phyloP scores from a whole-genome alignment of 139 green algal genomes.

The Zygnema circumcarinatum region DNA sequence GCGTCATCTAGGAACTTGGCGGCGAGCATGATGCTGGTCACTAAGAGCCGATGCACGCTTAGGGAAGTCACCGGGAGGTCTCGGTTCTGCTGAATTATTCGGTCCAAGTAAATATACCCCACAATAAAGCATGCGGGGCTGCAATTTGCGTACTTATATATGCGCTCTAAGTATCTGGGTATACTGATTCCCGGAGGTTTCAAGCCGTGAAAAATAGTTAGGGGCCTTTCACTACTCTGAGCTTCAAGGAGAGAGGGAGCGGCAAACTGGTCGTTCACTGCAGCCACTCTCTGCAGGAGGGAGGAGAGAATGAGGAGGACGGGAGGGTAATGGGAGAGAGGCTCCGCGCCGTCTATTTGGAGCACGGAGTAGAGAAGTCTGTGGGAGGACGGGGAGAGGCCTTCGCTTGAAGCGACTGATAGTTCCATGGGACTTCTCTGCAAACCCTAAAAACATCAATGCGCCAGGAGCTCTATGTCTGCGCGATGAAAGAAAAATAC shows the following conservation, averaged over 20 bases:
- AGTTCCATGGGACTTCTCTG: not conserved
- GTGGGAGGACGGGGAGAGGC: not conserved
- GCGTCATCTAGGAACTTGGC: slow-evolving; percentile 84
- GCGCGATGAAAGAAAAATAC: too few species aligned
- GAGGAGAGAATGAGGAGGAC: slow-evolving; percentile 47
- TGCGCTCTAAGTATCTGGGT: slow-evolving; percentile 72
- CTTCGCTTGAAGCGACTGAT: not conserved
- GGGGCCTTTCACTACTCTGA: not conserved
- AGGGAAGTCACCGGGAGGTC: slow-evolving; percentile 62
- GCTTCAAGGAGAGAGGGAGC: not conserved
- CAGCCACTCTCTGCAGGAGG: slow-evolving; percentile 44
- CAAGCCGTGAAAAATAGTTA: slow-evolving; percentile 74
- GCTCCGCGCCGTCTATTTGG: not conserved
- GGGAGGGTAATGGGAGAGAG: slow-evolving; percentile 2
- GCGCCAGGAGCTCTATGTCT: too few species aligned
- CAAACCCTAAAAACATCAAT: too few species aligned
- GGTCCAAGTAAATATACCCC: slow-evolving; percentile 75
- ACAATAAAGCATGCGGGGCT: slow-evolving; percentile 77
- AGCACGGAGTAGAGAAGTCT: not conserved
- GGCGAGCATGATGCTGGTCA: slow-evolving; percentile 73
- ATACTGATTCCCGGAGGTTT: slow-evolving; percentile 73
- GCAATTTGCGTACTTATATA: slow-evolving; percentile 80
- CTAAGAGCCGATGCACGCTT: slow-evolving; percentile 79
- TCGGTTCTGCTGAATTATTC: slow-evolving; percentile 61
- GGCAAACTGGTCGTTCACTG: slow-evolving; percentile 21